phyloP scores from a whole-genome alignment of 805 yeast genomes.

The Spathaspora passalidarum region DNA sequence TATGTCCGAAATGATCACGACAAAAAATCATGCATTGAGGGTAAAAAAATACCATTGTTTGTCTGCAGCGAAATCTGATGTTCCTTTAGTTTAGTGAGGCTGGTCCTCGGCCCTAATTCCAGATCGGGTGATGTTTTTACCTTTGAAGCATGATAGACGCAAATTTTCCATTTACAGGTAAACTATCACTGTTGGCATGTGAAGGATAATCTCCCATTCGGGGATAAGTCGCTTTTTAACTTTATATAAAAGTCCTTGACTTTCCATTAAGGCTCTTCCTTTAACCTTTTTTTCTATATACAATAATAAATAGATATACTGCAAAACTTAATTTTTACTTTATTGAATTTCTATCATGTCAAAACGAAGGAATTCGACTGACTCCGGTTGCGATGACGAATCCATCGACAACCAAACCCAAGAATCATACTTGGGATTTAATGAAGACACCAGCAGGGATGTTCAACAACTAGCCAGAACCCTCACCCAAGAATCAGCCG shows the following conservation, averaged over 20 bases:
- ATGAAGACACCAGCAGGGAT: constrained; percentile 26
- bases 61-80: neutral
- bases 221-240: too few species aligned
- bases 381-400: neutral
- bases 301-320: too few species aligned
- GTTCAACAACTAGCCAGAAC: constrained; percentile 45
- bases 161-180: too few species aligned
- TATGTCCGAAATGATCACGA: too few species aligned
- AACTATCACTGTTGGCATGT: too few species aligned
- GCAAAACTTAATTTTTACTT: too few species aligned
- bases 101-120: neutral
- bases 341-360: neutral
- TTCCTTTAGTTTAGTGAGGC: neutral
- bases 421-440: constrained; percentile 31
- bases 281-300: too few species aligned
- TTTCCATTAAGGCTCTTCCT: too few species aligned
- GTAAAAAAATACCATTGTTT: neutral
- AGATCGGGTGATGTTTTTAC: neutral
- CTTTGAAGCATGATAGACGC: neutral
- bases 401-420: too few species aligned
- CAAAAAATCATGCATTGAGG: too few species aligned
- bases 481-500: constrained; percentile 25
- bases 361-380: neutral
- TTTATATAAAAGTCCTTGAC: too few species aligned
- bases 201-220: too few species aligned